Conservation (phyloP, 495 filamentous ascomycete species). For the Lasiosphaeriaceae sp. region DNA sequence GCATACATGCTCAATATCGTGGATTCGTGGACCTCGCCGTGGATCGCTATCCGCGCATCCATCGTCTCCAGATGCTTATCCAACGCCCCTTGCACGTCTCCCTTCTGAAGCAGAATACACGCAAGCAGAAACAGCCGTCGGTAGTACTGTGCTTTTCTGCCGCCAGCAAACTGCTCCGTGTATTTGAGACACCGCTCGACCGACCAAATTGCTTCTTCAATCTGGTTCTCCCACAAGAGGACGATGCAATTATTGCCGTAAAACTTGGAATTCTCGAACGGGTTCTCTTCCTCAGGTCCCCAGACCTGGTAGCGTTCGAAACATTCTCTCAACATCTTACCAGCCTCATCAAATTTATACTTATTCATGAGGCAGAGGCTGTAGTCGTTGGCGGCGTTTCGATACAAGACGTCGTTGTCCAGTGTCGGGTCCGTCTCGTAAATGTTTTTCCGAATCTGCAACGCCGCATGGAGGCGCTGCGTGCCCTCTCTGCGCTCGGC, state of each 20-base stretch:
- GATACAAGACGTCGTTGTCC: conserved; percentile 16
- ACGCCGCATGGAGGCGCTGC: conserved; percentile 7
- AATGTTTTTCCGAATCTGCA: neutral
- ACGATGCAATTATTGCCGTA: conserved; percentile 18
- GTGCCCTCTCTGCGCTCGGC: conserved; percentile 1
- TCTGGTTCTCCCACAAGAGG: conserved; percentile 14
- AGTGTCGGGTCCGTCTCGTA: neutral
- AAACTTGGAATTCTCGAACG: conserved; percentile 30
- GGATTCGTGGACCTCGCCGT: conserved; percentile 12
- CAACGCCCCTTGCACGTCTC: conserved; percentile 13
- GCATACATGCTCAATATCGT: conserved; percentile 30
- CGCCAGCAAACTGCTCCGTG: conserved; percentile 8
- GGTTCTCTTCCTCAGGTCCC: conserved; percentile 14
- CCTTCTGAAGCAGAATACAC: conserved; percentile 17
- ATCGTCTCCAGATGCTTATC: conserved; percentile 19
- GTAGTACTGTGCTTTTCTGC: conserved; percentile 11
- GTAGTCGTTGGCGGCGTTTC: conserved; percentile 22
- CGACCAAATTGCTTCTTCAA: conserved; percentile 15
- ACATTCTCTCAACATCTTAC: conserved; percentile 13
- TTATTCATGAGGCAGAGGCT: conserved; percentile 16
- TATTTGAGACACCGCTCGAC: conserved; percentile 7
- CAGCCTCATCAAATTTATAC: conserved; percentile 20
- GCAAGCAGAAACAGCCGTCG: conserved; percentile 22
- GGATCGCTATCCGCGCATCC: conserved; percentile 7
- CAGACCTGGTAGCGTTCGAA: conserved; percentile 18